Evolutionary conservation across 2,329 filamentous ascomycete species (phyloP).

Genomic region (Aspergillus nomiae): DNA sequence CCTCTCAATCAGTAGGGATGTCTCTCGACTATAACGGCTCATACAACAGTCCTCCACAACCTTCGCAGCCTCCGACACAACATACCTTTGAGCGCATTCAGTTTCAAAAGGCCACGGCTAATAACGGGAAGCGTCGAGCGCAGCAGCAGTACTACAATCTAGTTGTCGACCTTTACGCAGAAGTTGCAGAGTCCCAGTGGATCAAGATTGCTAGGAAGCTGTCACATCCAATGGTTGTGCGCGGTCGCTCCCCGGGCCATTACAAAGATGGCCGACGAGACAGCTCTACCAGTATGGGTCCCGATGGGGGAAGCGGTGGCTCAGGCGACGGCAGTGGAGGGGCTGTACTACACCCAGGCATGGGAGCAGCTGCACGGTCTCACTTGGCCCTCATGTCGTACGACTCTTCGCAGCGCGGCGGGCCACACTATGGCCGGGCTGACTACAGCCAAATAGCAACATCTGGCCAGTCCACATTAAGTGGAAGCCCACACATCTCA

Average conservation of each 20-base stretch:
- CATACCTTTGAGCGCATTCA: conserved; percentile 85
- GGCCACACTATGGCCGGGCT: conserved; percentile 34
- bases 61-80: conserved; percentile 44
- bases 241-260: conserved; percentile 78
- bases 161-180: conserved; percentile 79
- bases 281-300: conserved; percentile 71
- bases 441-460: conserved; percentile 40
- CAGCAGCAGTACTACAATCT: conserved; percentile 92
- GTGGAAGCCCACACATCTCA: conserved; percentile 41
- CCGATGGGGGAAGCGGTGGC: conserved; percentile 60
- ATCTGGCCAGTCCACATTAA: conserved; percentile 40
- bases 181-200: conserved; percentile 64
- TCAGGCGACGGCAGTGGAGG: conserved; percentile 34
- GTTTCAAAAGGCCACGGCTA: conserved; percentile 91
- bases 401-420: conserved; percentile 34
- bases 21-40: conserved; percentile 38
- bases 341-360: conserved; percentile 30
- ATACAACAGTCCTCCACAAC: conserved; percentile 32
- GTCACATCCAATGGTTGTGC: conserved; percentile 83
- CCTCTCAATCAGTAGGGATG: conserved; percentile 29
- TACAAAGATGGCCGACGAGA: conserved; percentile 72
- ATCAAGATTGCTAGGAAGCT: conserved; percentile 71
- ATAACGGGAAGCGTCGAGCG: conserved; percentile 87
- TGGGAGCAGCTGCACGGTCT: conserved; percentile 33
- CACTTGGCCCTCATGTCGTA: conserved; percentile 39